These are phyloP conservation scores for Phaeotremella skinneri DNA, from an alignment of 768 basidiomycete species.

Conservation along the genomic window DNA sequence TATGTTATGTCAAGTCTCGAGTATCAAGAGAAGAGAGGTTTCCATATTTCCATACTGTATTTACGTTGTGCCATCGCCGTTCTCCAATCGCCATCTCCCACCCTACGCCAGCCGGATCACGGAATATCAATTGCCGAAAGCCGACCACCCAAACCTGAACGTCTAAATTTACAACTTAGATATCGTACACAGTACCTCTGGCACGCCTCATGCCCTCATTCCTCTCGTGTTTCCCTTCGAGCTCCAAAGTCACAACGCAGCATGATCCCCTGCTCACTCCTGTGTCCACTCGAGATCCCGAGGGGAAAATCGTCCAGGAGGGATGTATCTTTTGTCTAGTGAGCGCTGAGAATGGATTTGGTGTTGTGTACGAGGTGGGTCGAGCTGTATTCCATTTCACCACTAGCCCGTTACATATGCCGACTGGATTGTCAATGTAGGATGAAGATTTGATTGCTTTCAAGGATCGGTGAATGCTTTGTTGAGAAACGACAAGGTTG, in stretches of 20 bases:
- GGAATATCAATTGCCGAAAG: no score
- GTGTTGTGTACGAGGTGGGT: constrained; percentile 36
- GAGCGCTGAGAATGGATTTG: constrained; percentile 37
- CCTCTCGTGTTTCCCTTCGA: neutral
- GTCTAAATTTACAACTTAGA: no score
- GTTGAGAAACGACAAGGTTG: neutral
- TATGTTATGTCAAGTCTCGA: no score
- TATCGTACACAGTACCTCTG: no score
- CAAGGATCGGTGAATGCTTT: constrained; percentile 34
- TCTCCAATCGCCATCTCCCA: no score
- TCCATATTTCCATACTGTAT: no score
- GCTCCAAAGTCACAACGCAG: neutral
- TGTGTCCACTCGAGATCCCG: neutral
- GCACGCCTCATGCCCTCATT: neutral
- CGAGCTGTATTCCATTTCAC: neutral
- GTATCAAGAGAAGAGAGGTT: no score
- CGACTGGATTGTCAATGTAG: constrained; percentile 12
- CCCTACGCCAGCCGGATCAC: no score
- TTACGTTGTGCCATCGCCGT: no score
- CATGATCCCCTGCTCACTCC: neutral
- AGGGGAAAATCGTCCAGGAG: neutral
- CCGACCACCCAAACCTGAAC: no score
- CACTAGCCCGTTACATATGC: neutral
- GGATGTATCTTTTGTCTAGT: constrained; percentile 47
- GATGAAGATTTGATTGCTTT: constrained; percentile 44